Base-by-base conservation (phyloP, 2,329 filamentous ascomycete species). In the Trichoderma semiorbis region DNA sequence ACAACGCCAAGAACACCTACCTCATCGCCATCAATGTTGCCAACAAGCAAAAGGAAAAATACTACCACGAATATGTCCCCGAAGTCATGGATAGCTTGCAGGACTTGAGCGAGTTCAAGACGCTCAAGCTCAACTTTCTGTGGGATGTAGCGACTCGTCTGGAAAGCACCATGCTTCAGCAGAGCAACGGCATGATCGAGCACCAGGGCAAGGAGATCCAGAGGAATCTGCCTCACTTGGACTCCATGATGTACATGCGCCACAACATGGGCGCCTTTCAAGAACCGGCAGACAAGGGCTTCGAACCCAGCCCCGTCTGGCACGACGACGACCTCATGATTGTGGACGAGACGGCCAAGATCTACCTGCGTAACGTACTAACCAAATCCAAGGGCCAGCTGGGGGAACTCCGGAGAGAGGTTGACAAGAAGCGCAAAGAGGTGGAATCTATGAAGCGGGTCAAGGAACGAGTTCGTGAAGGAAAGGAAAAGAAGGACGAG, bases 1-100 rank as follows among this genome's bases (percentile, higher is more conserved):
- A 96, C 83, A 99, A 99, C 80, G 88, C 92, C 80, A 99, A 99
- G 86, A 99, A 99, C 81, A 94, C 93, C n/a, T 99, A 99, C 79
- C 85, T 99, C 73, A 97, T 99, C 78, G 89, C 90, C 73, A 97
- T 99, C 84, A 97, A 97, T 79, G 93, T 98, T 72, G 97, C 95
- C 39, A 99, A 99, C 83, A 97, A 96, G 84, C 91, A 97, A 78
- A 99, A 98, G 84, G 94, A 98, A 80, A 93, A 92, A 79, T 98
- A 98, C 84, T 99, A 97, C 79, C 92, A 98, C 80, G 94, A 98
- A 81, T 98, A 98, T 80, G 88, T 99, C 24, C 96, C 96, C 10
- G 96, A 98, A 79, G 84, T 98, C 72, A 87, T 99, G 79, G 93
- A 98, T 83, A 95, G 95, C 76, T 83, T 99, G 72, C 96, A 99